Percentiles rank a stretch among this genome's conserved stretches.
phyloP scores from a whole-genome alignment of 208 protist genomes.

The Leishmania lainsoni region DNA sequence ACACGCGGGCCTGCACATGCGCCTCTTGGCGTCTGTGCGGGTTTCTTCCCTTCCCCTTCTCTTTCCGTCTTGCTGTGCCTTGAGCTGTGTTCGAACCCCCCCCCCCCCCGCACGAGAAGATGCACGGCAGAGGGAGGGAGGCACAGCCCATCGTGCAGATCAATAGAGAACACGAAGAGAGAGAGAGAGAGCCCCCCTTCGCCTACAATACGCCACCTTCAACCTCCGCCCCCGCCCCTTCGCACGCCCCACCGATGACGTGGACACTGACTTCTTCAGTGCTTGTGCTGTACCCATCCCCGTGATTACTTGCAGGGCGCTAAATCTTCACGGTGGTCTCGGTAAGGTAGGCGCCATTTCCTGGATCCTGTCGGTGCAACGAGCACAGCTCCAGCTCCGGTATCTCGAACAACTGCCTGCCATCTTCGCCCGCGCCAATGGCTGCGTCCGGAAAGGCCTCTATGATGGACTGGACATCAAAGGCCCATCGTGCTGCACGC shows the following conservation, averaged over 20 bases:
- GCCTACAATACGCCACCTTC: neutral
- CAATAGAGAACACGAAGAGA: neutral
- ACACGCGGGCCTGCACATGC: neutral
- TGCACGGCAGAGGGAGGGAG: neutral
- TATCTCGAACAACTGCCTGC: slow-evolving; percentile 25
- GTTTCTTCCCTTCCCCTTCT: neutral
- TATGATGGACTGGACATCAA: slow-evolving; percentile 48
- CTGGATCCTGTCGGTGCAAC: slow-evolving; percentile 16
- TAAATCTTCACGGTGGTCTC: slow-evolving; percentile 36
- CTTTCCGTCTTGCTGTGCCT: too few relatives aligned
- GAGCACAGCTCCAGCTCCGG: slow-evolving; percentile 43
- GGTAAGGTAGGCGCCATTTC: slow-evolving; percentile 34
- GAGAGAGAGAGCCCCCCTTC: neutral
- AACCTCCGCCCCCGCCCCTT: neutral
- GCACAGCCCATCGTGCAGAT: neutral
- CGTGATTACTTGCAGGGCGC: neutral
- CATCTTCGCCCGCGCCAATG: slow-evolving; percentile 31
- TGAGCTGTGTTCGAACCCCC: too few relatives aligned
- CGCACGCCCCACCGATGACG: neutral
- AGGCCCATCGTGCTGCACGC: slow-evolving; percentile 20
- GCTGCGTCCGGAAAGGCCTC: slow-evolving; percentile 22
- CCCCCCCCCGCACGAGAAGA: neutral
- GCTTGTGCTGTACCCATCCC: neutral
- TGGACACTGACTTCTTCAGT: neutral
- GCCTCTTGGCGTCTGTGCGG: neutral